Base-by-base conservation (phyloP, 495 filamentous ascomycete genomes). In the Podospora tetraspora region DNA sequence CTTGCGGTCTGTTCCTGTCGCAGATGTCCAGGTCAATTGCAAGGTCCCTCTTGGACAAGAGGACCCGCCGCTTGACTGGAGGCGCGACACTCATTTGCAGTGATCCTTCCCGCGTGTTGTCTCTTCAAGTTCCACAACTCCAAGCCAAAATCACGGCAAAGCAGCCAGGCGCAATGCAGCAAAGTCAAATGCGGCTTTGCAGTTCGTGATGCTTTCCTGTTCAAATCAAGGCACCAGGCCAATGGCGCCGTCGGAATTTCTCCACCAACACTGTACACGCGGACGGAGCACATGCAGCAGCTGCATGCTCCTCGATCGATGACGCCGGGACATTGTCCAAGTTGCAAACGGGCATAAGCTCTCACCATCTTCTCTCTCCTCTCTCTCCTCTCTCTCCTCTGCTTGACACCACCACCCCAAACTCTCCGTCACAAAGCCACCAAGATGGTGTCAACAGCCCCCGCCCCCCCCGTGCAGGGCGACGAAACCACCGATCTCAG, bases 401-500 rank as follows among this genome's bases (percentile, higher is more conserved):
- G 16, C 43, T 52, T n/a, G 43, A 19, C 2, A 52, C 43, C 16
- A n/a, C 43, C 43, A 19, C 19, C 43, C 43, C 37, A 3, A 8
- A 27, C 2, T 8, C 21, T 9, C 22, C 4, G 16, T 27, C 22
- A 24, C 59, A 60, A 60, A 11, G n/a, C 19, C 19, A 1, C 25
- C 62, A 56, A 23, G 32, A 64, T 64, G 62, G 62, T 13, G 3
- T 12, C 62, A 37, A 52, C 32, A 2, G 16, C 62, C 37, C 19
- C 63, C 22, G 23, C 30, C 19, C 63, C 25, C 52, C 64, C 4
- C 7, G 57, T 19, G 43, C 67, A 16, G 58, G 29, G 43, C 7
- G 71, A 68, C 24, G 74, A 75, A 25, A 25, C 37, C 52, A 71
- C 74, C 16, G 71, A 74, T 5, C 77, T 79, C 69, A 76, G 78